Base-by-base conservation (phyloP, 2,329 filamentous ascomycete species). In the Ramularia endophylla region DNA sequence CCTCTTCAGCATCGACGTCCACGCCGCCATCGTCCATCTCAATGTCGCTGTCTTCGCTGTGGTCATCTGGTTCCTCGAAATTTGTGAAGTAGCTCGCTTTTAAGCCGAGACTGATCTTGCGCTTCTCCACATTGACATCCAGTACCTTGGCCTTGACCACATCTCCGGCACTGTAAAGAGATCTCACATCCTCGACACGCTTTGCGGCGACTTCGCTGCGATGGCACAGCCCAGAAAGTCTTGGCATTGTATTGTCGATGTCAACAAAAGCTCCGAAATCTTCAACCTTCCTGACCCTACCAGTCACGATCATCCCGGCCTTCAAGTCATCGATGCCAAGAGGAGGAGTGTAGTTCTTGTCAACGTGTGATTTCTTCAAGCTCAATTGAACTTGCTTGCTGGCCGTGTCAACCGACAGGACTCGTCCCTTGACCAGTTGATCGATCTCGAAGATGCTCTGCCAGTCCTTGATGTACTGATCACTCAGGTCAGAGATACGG, bases 231-330 rank as follows among this genome's bases (percentile, higher is more conserved):
- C 92, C 92, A 54, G 90, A 94, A 48, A 98, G 80, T 53, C 94
- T 94, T 41, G 78, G 74, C 27, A 58, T 56, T 4, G 89, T 94
- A 46, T 84, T 81, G 62, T 95, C 87, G 15, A 98, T 72, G 31
- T 94, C 78, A 54, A 98, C 85, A 63, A 98, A 98, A 4, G 90
- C 90, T 51, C 92, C 92, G 61, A 89, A 98, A 22, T 95, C 85
- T 58, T 94, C 87, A 2, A 97, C 88, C 65, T 94, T 95, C 55
- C 89, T 83, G 41, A 98, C 80, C 60, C 87, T 94, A 36, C 89
- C 92, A 9, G 86, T 94, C 25, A 98, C 76, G 22, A 88, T 70
- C 63, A 94, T 85, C 5, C 88, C 89, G 47, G 77, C 70, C 58
- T 83, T 79, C 42, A 97, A 71, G 53, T 94, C 86, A n/a, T 74